Conservation (phyloP, 208 protist genomes). For the Trypanosoma vivax region DNA sequence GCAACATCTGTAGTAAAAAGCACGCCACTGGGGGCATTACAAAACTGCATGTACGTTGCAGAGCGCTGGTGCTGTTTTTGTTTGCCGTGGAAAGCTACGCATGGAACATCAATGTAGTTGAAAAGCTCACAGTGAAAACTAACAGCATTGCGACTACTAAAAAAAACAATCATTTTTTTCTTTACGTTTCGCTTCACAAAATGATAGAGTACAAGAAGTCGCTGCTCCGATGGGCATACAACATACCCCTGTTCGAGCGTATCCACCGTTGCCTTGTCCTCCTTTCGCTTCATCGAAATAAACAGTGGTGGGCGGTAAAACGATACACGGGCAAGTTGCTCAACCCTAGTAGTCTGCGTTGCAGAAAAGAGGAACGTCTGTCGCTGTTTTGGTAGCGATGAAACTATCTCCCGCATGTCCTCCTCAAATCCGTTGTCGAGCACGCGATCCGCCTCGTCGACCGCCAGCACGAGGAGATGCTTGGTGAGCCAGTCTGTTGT, state of each 20-base stretch:
- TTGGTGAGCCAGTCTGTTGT: slow-evolving; percentile 96
- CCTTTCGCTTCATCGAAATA: slow-evolving; percentile 93
- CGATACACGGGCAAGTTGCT: slow-evolving; percentile 94
- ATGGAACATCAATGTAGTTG: slow-evolving; percentile 99
- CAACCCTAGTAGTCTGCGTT: slow-evolving; percentile 98
- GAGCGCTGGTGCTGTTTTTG: slow-evolving; percentile 99
- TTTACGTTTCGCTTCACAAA: slow-evolving; percentile 98
- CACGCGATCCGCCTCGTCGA: slow-evolving; percentile 99
- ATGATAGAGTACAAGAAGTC: slow-evolving; percentile 98
- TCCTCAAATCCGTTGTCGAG: slow-evolving; percentile 98
- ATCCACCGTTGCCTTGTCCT: slow-evolving; percentile 90
- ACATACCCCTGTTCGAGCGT: slow-evolving; percentile 98
- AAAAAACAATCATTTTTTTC: slow-evolving; percentile 99
- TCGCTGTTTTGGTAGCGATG: slow-evolving; percentile 93
- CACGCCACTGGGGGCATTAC: slow-evolving; percentile 96
- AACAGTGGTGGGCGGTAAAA: slow-evolving; percentile 93
- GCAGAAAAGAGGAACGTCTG: slow-evolving; percentile 99
- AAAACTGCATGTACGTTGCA: slow-evolving; percentile 99
- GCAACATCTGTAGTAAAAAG: slow-evolving; percentile 99
- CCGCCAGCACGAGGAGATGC: slow-evolving; percentile 95
- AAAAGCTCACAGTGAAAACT: slow-evolving; percentile 99
- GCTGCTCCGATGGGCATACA: slow-evolving; percentile 90
- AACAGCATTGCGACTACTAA: slow-evolving; percentile 96
- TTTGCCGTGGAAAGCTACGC: slow-evolving; percentile 98
- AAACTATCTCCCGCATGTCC: slow-evolving; percentile 98